Percentiles rank a stretch among this genome's conserved stretches.
phyloP scores from a whole-genome alignment of 495 filamentous ascomycete genomes.

The Podospora pseudocomata region DNA sequence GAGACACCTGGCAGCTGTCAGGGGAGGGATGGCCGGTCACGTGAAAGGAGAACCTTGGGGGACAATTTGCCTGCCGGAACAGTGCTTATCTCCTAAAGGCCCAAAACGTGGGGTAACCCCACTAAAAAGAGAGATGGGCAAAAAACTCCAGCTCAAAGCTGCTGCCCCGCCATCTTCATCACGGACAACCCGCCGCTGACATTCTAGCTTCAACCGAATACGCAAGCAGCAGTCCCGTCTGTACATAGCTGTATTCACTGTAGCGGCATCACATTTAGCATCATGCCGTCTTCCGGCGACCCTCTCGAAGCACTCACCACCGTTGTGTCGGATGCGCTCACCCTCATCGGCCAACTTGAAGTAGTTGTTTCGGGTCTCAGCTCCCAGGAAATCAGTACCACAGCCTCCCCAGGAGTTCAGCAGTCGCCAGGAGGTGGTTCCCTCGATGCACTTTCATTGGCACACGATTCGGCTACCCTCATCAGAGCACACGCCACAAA shows the following conservation, averaged over 20 bases:
- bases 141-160: not conserved
- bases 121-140: not conserved
- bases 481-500: conserved; percentile 82
- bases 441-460: conserved; percentile 51
- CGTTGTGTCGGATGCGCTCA: conserved; percentile 24
- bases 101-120: not conserved
- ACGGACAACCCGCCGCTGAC: not conserved
- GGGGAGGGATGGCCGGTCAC: conserved; percentile 8
- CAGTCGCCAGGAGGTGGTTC: conserved; percentile 6
- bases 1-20: conserved; percentile 23
- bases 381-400: conserved; percentile 12
- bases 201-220: not conserved
- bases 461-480: conserved; percentile 60
- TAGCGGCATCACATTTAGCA: conserved; percentile 1
- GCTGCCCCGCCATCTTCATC: conserved; percentile 4
- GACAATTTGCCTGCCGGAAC: not conserved
- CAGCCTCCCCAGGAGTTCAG: not conserved
- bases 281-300: conserved; percentile 24
- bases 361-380: conserved; percentile 29
- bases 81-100: too few species aligned
- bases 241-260: not conserved
- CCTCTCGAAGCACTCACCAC: conserved; percentile 24
- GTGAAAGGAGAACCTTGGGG: conserved; percentile 9
- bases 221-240: not conserved
- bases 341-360: conserved; percentile 40